Base-by-base conservation (phyloP, 768 basidiomycete species). In the Austroboletus festivus region DNA sequence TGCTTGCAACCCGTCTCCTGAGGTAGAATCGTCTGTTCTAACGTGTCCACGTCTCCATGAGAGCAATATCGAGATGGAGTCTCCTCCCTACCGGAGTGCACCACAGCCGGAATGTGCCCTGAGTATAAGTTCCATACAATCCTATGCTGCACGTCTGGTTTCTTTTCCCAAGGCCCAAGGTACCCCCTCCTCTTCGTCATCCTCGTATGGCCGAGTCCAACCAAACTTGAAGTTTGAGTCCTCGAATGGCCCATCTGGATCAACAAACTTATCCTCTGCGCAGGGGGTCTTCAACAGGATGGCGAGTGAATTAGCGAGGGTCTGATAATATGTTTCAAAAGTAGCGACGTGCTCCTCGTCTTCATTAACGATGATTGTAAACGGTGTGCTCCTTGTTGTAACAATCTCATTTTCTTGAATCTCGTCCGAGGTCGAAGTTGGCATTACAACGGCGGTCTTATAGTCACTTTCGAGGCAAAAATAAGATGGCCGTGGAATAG, bases 161-260 rank as follows among this genome's bases (percentile, higher is more conserved):
- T n/a, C 12, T 30, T 3, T 40, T n/a, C 20, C n/a, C n/a, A n/a
- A n/a, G n/a, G n/a, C 31, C 54, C 47, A 51, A 6, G 43, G 46
- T 24, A 45, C 50, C 46, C 54, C 56, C 13, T 28, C 31, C 3
- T 56, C 47, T 15, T 46, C 45, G 26, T 41, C 49, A 3, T 50
- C 44, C 16, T 34, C 33, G 16, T 10, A 34, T 15, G 16, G 4
- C 12, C 10, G 33, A 5, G 10, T n/a, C 16, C n/a, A n/a, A n/a
- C n/a, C n/a, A n/a, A 12, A 15, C 5, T 5, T 8, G 33, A 15
- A 12, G 33, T 12, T 5, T 5, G 33, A 15, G 9, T 34, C 10
- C 9, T 5, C 33, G 16, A 4, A 34, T 12, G 33, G 33, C 10
- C 16, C 49, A 35, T 34, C 44, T 15, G 22, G 13, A 13, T 44